Evolutionary conservation across 306 rosid genomes (phyloP).

Genomic region (Prunus salicina): DNA sequence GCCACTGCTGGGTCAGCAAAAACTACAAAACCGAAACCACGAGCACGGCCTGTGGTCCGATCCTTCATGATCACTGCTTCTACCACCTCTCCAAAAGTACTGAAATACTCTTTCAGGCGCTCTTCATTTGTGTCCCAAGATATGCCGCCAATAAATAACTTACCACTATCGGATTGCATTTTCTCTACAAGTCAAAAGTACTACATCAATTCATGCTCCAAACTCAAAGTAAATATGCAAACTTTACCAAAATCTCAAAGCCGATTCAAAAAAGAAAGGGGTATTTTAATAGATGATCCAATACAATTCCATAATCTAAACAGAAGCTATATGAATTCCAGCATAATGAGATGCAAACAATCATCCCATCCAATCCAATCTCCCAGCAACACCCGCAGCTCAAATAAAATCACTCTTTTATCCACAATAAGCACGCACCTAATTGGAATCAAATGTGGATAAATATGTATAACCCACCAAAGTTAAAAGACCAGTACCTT

Average conservation of each 20-base stretch:
- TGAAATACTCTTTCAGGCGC: conserved; percentile 88
- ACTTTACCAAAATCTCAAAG: conserved; percentile 10
- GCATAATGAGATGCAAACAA: conserved; percentile 26
- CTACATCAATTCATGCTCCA: conserved; percentile 27
- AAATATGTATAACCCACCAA: conserved; percentile 16
- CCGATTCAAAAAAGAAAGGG: conserved; percentile 6
- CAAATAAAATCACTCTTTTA: conserved; percentile 23
- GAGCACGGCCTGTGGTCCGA: conserved; percentile 97
- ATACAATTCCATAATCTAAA: conserved; percentile 14
- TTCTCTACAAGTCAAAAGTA: conserved; percentile 53
- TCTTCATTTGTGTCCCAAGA: conserved; percentile 99
- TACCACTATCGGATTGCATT: conserved; percentile 97
- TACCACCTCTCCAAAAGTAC: conserved; percentile 83
- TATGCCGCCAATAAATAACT: conserved; percentile 91
- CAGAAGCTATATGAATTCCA: conserved; percentile 20
- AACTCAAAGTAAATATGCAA: conserved; percentile 10
- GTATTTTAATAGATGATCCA: conserved; percentile 39
- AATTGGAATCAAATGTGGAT: conserved; percentile 37
- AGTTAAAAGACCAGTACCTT: conserved; percentile 40
- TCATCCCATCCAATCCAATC: conserved; percentile 24
- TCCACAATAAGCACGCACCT: conserved; percentile 13
- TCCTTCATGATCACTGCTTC: conserved; percentile 99
- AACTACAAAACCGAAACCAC: conserved; percentile 96
- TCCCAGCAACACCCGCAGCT: conserved; percentile 20
- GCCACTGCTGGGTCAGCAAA: conserved; percentile 81